Conservation (phyloP, 164 flowering plant genomes). For the Paratinospora sagittata region DNA sequence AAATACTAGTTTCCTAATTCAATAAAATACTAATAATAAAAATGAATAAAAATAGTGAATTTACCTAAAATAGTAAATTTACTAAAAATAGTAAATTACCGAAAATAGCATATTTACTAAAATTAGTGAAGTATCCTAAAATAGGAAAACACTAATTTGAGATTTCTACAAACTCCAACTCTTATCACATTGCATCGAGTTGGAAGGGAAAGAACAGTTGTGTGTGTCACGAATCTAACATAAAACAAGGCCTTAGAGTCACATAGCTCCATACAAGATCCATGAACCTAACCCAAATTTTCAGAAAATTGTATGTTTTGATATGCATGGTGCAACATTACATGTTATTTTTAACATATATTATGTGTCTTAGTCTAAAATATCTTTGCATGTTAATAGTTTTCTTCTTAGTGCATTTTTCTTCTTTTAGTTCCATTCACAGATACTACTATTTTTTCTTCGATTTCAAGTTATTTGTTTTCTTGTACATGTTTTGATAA, state of each 20-base stretch:
- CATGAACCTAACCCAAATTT: neutral
- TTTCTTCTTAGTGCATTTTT: neutral
- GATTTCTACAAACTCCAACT: no score
- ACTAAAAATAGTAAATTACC: no score
- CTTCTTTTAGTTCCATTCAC: neutral
- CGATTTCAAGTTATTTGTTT: no score
- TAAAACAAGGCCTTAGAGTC: neutral
- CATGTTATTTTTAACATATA: neutral
- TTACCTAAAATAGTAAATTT: neutral
- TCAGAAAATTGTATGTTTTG: neutral
- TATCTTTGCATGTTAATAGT: neutral
- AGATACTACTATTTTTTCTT: neutral
- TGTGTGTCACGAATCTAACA: neutral
- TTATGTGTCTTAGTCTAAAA: neutral
- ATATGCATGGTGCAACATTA: neutral
- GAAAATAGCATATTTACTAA: no score
- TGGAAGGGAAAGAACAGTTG: neutral
- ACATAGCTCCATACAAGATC: neutral
- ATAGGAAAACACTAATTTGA: no score
- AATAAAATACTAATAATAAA: no score
- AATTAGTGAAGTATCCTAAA: no score
- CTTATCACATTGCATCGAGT: no score
- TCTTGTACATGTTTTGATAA: neutral
- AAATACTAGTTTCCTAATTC: no score
- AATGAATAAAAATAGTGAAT: no score